These are phyloP conservation scores for Lepidium campestre DNA, from an alignment of 441 rosid species.

Conservation along the genomic window DNA sequence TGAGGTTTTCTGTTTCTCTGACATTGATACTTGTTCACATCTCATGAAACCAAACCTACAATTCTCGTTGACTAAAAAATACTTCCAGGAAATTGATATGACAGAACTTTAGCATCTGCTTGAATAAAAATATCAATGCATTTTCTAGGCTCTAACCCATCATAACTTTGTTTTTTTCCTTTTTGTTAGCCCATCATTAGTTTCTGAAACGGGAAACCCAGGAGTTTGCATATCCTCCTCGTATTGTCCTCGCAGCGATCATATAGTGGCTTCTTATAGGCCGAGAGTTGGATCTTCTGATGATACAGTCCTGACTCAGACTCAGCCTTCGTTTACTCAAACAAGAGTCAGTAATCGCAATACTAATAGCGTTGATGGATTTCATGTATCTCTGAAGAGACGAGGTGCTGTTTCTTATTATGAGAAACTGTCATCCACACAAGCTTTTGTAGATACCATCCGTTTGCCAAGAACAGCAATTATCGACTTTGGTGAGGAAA, in stretches of 20 bases:
- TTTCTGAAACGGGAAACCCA: constrained; percentile 50
- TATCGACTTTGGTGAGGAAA: constrained; percentile 37
- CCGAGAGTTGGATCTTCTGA: constrained; percentile 46
- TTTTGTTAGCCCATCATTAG: constrained; percentile 40
- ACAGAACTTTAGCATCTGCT: not conserved
- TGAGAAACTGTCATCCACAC: constrained; percentile 38
- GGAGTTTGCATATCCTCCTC: constrained; percentile 85
- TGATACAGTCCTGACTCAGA: constrained; percentile 41
- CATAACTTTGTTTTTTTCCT: constrained; percentile 17
- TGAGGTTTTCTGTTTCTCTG: constrained; percentile 27
- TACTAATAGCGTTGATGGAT: constrained; percentile 50
- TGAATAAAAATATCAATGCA: not conserved
- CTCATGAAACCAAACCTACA: not conserved
- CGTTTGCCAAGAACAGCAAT: constrained; percentile 65
- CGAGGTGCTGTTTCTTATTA: constrained; percentile 28
- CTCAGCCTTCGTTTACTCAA: constrained; percentile 46
- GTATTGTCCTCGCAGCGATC: constrained; percentile 43
- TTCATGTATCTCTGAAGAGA: constrained; percentile 60
- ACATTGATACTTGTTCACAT: not conserved
- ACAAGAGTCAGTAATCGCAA: constrained; percentile 13
- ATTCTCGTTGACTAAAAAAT: not conserved
- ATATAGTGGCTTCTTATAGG: constrained; percentile 72
- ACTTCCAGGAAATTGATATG: not conserved
- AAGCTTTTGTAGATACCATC: constrained; percentile 49
- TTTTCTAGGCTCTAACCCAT: constrained; percentile 17